Base-by-base conservation (phyloP, 345 rosid genomes). In the Bretschneidera sinensis region DNA sequence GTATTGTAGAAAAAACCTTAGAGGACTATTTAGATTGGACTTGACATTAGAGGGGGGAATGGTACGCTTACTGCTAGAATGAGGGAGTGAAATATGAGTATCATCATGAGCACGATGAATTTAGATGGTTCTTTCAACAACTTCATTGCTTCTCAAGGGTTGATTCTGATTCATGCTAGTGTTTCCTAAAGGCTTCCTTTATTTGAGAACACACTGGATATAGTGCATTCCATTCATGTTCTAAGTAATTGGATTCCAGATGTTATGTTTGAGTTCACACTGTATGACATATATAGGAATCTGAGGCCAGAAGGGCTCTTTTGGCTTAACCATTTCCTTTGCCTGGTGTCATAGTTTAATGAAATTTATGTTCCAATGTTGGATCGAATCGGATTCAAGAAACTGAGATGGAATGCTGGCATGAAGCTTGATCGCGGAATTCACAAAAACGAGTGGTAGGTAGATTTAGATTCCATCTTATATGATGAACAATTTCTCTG, bases 311-410 rank as follows among this genome's bases (percentile, higher is more conserved):
- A 82, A 1, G 90, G 83, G 5, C 54, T 85, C 19, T 66, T 81
- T 43, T 79, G 90, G 87, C 68, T 85, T 4, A 85, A 85, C 16
- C 78, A 24, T 23, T 76, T 85, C 83, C 76, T 78, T 74, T 85
- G 83, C 65, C 11, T 58, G 0, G 84, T 79, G 1, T 23, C 70
- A 1, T 83, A 81, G 74, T 61, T 85, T 48, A 84, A 81, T 55
- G 79, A n/a, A n/a, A n/a, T n/a, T n/a, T n/a, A n/a, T n/a, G n/a
- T n/a, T n/a, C n/a, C n/a, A n/a, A n/a, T n/a, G n/a, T n/a, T n/a
- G n/a, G n/a, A n/a, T n/a, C n/a, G n/a, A n/a, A n/a, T n/a, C n/a
- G n/a, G n/a, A n/a, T n/a, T n/a, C n/a, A n/a, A n/a, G n/a, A n/a
- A n/a, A n/a, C n/a, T n/a, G n/a, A n/a, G n/a, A n/a, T n/a, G n/a